Percentiles rank a stretch among this genome's conserved stretches.
These are phyloP conservation scores for Baffinella frigidus DNA, from an alignment of 208 protist species.

Conservation along the genomic window DNA sequence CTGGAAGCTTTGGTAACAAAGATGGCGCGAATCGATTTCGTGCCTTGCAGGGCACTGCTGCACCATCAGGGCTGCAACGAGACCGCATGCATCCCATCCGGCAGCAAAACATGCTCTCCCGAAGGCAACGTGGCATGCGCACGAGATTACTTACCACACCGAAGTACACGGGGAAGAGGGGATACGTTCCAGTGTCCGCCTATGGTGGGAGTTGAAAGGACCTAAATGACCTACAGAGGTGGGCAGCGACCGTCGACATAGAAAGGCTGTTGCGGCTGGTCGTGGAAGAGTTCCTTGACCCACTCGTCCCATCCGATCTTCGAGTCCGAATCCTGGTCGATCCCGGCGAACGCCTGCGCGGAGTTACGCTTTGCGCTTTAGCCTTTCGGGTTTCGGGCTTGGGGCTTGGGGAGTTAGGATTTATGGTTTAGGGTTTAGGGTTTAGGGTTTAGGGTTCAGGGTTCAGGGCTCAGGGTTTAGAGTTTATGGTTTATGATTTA, in stretches of 20 bases:
- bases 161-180: too few species aligned
- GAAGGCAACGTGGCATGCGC: too few species aligned
- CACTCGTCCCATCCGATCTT: slow-evolving; percentile 25
- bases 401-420: background rate
- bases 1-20: too few species aligned
- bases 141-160: too few species aligned
- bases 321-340: background rate
- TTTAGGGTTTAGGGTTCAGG: background rate
- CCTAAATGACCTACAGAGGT: too few species aligned
- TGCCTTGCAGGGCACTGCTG: too few species aligned
- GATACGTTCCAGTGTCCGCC: too few species aligned
- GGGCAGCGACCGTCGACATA: background rate
- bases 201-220: too few species aligned
- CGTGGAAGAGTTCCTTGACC: slow-evolving; percentile 1
- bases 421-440: background rate
- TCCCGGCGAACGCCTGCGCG: background rate
- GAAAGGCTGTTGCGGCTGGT: background rate
- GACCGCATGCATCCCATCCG: too few species aligned
- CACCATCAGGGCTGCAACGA: too few species aligned
- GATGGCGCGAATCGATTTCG: too few species aligned
- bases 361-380: background rate
- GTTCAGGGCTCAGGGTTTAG: background rate
- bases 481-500: background rate
- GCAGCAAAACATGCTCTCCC: too few species aligned
- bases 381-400: background rate